Conservation (phyloP, 306 rosid species). For the Hippophae gyantsensis region DNA sequence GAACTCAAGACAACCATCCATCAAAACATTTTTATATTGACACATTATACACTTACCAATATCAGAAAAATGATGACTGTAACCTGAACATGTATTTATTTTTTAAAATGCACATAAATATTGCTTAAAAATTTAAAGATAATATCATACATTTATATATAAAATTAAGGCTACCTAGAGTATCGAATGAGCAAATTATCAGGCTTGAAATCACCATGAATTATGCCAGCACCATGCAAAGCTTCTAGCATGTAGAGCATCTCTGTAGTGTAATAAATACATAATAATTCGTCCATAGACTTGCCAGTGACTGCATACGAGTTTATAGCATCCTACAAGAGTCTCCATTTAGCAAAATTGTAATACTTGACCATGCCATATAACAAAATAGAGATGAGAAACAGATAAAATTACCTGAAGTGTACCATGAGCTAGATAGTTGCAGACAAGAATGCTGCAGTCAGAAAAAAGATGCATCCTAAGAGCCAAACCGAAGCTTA, state of each 20-base stretch:
- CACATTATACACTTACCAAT: too few species aligned
- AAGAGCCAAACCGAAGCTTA: slow-evolving; percentile 74
- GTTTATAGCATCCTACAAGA: slow-evolving; percentile 70
- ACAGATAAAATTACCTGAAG: slow-evolving; percentile 52
- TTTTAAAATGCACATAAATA: too few species aligned
- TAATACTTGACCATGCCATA: slow-evolving; percentile 6
- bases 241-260: slow-evolving; percentile 79
- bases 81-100: too few species aligned
- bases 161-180: slow-evolving; percentile 46
- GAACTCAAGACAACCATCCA: too few species aligned
- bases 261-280: slow-evolving; percentile 80
- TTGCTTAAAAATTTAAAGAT: too few species aligned
- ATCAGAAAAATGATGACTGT: too few species aligned
- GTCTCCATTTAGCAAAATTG: slow-evolving; percentile 18
- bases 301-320: slow-evolving; percentile 52
- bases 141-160: slow-evolving; percentile 16
- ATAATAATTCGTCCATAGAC: slow-evolving; percentile 80
- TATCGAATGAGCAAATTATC: slow-evolving; percentile 89
- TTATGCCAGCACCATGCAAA: slow-evolving; percentile 64
- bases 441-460: slow-evolving; percentile 67
- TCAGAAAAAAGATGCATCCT: slow-evolving; percentile 65
- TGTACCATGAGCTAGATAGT: slow-evolving; percentile 78
- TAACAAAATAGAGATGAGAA: slow-evolving; percentile 6
- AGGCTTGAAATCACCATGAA: slow-evolving; percentile 98
- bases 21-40: too few species aligned